A percentile compares a stretch with the other conserved stretches of the same genome.
These are phyloP conservation scores for Bimuria novae-zelandiae DNA, from an alignment of 2,329 filamentous ascomycete genomes.

Conservation along the genomic window DNA sequence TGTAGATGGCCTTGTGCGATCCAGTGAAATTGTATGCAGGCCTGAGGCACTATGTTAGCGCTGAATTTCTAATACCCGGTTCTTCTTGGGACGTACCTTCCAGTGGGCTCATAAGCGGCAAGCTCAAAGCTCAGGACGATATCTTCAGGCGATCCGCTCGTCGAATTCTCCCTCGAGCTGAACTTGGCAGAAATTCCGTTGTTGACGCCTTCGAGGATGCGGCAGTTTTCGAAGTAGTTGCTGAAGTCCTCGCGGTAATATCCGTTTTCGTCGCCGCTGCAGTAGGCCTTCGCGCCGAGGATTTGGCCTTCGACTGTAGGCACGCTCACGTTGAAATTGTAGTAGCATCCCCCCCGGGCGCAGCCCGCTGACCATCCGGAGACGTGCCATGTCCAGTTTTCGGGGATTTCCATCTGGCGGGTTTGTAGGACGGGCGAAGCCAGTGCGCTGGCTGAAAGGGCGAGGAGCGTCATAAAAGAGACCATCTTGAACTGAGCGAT, in stretches of 20 bases:
- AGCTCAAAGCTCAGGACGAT: conserved; percentile 17
- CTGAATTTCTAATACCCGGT: no score
- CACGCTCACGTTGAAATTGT: conserved; percentile 28
- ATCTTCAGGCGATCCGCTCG: conserved; percentile 11
- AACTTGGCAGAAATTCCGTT: conserved; percentile 23
- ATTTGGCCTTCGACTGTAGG: conserved; percentile 17
- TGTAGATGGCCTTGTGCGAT: conserved; percentile 19
- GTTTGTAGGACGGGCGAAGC: conserved; percentile 10
- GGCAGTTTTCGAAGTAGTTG: conserved; percentile 18
- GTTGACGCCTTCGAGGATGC: conserved; percentile 21
- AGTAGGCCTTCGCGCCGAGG: conserved; percentile 19
- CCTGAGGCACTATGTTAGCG: conserved; percentile 2
- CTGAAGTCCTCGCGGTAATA: conserved; percentile 3
- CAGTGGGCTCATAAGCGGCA: conserved; percentile 13
- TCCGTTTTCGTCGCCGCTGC: conserved; percentile 22
- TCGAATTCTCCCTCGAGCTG: conserved; percentile 1
- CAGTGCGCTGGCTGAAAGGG: conserved; percentile 13
- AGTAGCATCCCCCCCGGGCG: conserved; percentile 23
- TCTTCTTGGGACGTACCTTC: no score
- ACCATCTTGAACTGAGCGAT: conserved; percentile 15
- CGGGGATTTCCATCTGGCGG: conserved; percentile 17
- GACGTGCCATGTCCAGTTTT: conserved; percentile 26
- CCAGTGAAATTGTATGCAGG: conserved; percentile 26
- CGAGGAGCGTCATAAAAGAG: conserved; percentile 15
- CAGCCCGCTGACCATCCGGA: conserved; percentile 24